These are phyloP conservation scores for Aspergillus costaricaensis DNA, from an alignment of 2,329 filamentous ascomycete genomes.

Conservation along the genomic window DNA sequence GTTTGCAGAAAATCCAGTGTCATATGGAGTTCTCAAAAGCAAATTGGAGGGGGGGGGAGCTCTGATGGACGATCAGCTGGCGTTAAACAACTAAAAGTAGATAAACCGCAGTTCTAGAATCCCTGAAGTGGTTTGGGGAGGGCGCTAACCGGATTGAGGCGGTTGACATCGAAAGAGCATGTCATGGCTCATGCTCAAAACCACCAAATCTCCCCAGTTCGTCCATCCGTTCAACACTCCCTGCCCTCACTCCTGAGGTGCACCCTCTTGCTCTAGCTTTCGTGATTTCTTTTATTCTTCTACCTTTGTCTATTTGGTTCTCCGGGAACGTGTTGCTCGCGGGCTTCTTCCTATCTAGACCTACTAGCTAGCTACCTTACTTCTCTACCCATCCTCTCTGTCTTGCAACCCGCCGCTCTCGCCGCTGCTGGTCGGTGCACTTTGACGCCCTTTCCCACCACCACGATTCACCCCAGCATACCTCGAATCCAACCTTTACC, in stretches of 20 bases:
- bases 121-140: constrained; percentile 22
- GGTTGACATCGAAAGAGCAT: constrained; percentile 31
- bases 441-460: constrained; percentile 11
- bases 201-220: constrained; percentile 21
- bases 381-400: constrained; percentile 11
- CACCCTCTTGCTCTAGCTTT: constrained; percentile 12
- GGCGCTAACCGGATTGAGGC: constrained; percentile 27
- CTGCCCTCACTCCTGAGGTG: constrained; percentile 25
- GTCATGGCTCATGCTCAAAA: constrained; percentile 29
- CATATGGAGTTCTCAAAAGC: too few species aligned
- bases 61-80: not conserved
- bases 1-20: too few species aligned
- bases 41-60: not conserved
- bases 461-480: not conserved
- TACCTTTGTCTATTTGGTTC: constrained; percentile 11
- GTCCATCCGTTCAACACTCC: constrained; percentile 16
- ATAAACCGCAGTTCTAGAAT: constrained; percentile 24
- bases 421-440: constrained; percentile 25
- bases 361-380: constrained; percentile 20
- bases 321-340: constrained; percentile 17
- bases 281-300: constrained; percentile 14
- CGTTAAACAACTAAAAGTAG: not conserved
- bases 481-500: constrained; percentile 4
- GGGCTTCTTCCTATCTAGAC: constrained; percentile 3
- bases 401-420: constrained; percentile 26